Base-by-base conservation (phyloP, 2,329 filamentous ascomycete species). In the Xylaria sp. region DNA sequence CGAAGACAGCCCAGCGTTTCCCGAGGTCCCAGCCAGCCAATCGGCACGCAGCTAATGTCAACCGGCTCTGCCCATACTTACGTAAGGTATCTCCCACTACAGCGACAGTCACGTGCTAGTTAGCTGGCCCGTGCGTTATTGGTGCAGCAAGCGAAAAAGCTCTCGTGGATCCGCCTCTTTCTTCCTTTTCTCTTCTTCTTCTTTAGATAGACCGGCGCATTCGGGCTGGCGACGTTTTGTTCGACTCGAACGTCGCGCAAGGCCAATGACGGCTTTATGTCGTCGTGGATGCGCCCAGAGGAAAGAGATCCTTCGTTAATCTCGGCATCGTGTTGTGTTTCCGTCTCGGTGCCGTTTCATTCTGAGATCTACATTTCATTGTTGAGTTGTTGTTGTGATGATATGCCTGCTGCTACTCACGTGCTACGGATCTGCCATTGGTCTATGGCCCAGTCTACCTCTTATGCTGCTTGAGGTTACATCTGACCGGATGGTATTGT, bases 181-280 rank as follows among this genome's bases (percentile, higher is more conserved):
- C 26, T 68, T 68, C 63, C 65, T 70, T 70, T 74, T 74, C 65
- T 62, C 64, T 63, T 74, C 60, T 78, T 80, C 77, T 78, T 79
- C 77, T 79, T 81, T 81, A 87, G 84, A 86, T 86, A 87, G 83
- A 70, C 79, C 83, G 81, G 83, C 83, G 82, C 80, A 79, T 81
- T 81, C 73, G 74, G 74, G 73, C 72, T 69, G 71, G 72, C 72
- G 66, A 70, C 61, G 53, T 23, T n/a, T 56, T 15, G 66, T n/a
- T 63, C 60, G 61, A 13, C 26, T 63, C 70, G 54, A 73, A 66
- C 70, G 72, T 76, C 60, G 69, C 69, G 65, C 58, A 68, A 73
- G 71, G 74, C 74, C 72, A 68, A n/a, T 51, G 46, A 70, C 75
- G 73, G 71, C 72, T 71, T 75, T 71, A 36, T 73, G 71, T 58